phyloP scores from a whole-genome alignment of 129 eudicot species.

The Saposhnikovia divaricata region DNA sequence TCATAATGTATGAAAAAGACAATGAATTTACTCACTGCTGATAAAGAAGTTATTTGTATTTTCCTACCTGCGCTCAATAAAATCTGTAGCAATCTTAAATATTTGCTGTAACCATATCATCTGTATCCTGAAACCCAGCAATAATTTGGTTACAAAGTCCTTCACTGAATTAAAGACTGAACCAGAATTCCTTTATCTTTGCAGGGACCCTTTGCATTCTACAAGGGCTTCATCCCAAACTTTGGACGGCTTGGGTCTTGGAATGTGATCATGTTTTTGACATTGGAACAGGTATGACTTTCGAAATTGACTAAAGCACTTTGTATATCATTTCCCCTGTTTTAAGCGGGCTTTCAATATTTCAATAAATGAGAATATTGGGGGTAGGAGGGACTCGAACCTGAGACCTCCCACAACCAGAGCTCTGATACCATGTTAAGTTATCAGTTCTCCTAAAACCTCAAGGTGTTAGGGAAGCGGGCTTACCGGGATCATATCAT shows the following conservation, averaged over 20 bases:
- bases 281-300: background rate
- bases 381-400: no score
- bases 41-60: background rate
- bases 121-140: background rate
- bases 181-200: background rate
- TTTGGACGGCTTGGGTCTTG: conserved; percentile 76
- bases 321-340: background rate
- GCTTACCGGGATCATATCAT: no score
- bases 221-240: conserved; percentile 89
- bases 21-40: background rate
- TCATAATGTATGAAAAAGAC: background rate
- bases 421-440: no score
- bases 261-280: conserved; percentile 18
- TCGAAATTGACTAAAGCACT: background rate
- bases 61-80: background rate
- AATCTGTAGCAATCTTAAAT: background rate
- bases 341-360: no score
- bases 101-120: background rate
- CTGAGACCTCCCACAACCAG: no score
- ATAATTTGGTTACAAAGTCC: background rate
- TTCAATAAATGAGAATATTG: no score
- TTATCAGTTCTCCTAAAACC: no score
- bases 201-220: conserved; percentile 94
- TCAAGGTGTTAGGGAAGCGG: no score
- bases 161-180: background rate